Base-by-base conservation (phyloP, 768 basidiomycete species). In the Calocybe cyanea region DNA sequence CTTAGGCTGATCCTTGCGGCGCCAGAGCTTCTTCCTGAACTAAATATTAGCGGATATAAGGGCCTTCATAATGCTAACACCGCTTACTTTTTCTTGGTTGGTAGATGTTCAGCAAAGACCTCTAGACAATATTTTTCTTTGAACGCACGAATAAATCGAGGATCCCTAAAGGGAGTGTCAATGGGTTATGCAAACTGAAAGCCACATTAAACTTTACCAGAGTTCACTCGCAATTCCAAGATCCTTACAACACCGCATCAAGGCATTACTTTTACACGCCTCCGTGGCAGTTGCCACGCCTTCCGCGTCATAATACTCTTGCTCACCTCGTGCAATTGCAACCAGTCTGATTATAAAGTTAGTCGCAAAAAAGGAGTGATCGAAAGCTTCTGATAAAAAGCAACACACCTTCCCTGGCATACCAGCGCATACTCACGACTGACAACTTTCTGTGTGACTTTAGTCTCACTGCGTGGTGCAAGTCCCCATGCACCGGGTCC, bases 191-290 rank as follows among this genome's bases (percentile, higher is more conserved):
- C 38, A 28, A 23, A 14, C 11, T n/a, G 13, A 10, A 37, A 11
- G 36, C 18, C 14, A 11, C 40, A 13, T 17, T 6, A 52, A 20
- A 4, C 20, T 76, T 50, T 54, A 92, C 93, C 95, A 97, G 18
- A 98, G 81, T 66, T 97, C 95, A 63, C 92, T 93, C 0, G 95
- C 95, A 54, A 98, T 76, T 9, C 95, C 95, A 32, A 98, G 69
- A 60, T 98, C 95, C 61, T 98, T 98, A 70, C 91, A 93, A 64
- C 95, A 97, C 24, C 95, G 75, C 94, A 97, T 96, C 23, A 98
- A 71, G 0, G 95, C 95, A 52, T 98, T 98, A 60, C 89, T 92
- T 66, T 97, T 98, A 70, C 87, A 91, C 0, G 85, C 92, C 63
- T 98, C 95, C 0, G 87, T 89, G 0, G 95, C 95, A 0, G 95